phyloP scores from a whole-genome alignment of 1,284 basidiomycete species.

The Bondarzewia mesenterica region DNA sequence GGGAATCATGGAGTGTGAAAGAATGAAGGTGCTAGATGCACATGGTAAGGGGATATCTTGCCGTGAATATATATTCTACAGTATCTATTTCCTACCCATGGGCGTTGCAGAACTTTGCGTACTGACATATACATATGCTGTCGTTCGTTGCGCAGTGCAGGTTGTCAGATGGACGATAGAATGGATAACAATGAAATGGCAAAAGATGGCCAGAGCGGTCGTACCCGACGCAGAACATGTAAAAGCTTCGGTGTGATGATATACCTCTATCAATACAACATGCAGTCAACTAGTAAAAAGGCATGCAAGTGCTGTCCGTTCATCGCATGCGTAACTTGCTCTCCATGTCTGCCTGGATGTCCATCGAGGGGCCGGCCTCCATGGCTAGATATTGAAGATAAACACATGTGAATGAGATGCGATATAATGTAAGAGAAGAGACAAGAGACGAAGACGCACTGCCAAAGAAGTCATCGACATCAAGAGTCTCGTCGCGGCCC shows the following conservation, averaged over 20 bases:
- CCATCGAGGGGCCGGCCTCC: constrained; percentile 42
- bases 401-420: neutral
- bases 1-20: constrained; percentile 24
- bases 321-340: constrained; percentile 45
- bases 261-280: neutral
- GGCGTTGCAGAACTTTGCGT: no score
- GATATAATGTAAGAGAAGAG: neutral
- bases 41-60: constrained; percentile 11
- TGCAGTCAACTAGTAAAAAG: no score
- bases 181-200: no score
- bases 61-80: neutral
- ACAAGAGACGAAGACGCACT: constrained; percentile 35
- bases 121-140: neutral
- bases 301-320: no score
- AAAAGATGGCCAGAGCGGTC: no score
- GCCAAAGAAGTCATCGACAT: constrained; percentile 65
- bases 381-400: constrained; percentile 31
- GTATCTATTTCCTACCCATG: no score
- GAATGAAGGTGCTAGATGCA: constrained; percentile 10
- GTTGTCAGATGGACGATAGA: no score
- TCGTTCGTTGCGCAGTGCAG: neutral
- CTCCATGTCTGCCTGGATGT: constrained; percentile 69
- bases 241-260: neutral
- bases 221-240: no score
- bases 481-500: constrained; percentile 81